These are phyloP conservation scores for Lecanicillium sp. DNA, from an alignment of 2,329 filamentous ascomycete species.

Conservation along the genomic window DNA sequence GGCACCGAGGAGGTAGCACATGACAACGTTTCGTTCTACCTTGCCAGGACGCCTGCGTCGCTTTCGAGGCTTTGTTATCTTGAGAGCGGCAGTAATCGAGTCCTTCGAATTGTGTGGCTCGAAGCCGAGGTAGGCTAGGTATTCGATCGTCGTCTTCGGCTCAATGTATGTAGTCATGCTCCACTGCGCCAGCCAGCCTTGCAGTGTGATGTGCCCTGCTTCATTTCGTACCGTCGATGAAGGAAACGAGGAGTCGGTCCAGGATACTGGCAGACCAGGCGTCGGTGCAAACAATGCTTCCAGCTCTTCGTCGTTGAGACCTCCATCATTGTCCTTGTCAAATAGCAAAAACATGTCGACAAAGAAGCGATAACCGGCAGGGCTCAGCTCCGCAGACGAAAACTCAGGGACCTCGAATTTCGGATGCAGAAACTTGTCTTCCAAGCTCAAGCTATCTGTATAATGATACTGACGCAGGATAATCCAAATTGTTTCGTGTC, in stretches of 20 bases:
- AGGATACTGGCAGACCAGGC: slow-evolving; percentile 77
- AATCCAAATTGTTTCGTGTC: slow-evolving; percentile 97
- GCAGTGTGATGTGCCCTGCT: slow-evolving; percentile 86
- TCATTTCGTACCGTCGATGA: slow-evolving; percentile 93
- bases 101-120: slow-evolving; percentile 71
- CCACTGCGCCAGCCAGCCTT: slow-evolving; percentile 98
- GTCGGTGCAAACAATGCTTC: slow-evolving; percentile 85
- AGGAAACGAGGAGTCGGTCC: slow-evolving; percentile 83
- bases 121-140: slow-evolving; percentile 92
- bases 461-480: slow-evolving; percentile 93
- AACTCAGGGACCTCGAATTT: slow-evolving; percentile 91
- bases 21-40: slow-evolving; percentile 88
- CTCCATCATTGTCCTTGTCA: slow-evolving; percentile 96
- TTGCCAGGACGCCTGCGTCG: slow-evolving; percentile 71
- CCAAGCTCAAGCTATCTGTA: slow-evolving; percentile 86
- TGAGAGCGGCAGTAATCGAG: slow-evolving; percentile 74
- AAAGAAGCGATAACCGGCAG: slow-evolving; percentile 92
- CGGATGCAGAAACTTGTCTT: slow-evolving; percentile 84
- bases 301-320: slow-evolving; percentile 78
- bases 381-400: slow-evolving; percentile 87
- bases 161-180: slow-evolving; percentile 99
- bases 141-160: slow-evolving; percentile 89
- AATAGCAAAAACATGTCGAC: slow-evolving; percentile 92
- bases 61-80: slow-evolving; percentile 88
- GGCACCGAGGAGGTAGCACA: slow-evolving; percentile 86